Evolutionary conservation across 768 basidiomycete species (phyloP), one percentile per base, ranked within the genome.

Genomic region (Phaffia australis): DNA sequence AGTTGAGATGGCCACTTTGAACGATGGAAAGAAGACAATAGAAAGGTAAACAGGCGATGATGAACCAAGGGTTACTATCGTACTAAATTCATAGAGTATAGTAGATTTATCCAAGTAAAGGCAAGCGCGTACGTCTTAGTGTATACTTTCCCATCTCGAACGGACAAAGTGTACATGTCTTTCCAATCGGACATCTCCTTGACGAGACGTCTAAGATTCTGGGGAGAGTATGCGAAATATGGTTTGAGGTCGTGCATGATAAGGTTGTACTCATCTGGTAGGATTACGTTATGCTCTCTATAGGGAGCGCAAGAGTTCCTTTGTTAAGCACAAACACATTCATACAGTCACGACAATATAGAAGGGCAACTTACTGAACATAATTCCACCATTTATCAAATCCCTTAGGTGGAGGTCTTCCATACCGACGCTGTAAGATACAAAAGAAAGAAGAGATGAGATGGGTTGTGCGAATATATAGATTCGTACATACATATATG

Each of bases 341-440:
- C 35, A 42, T 42, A 42, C 11, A 11, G 11, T 42, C 35, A 11
- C 35, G 35, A 35, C 23, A 59, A 57, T 29, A 16, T 16, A 6
- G 63, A 25, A 30, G 29, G 23, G 23, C 2, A 9, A 72, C 74
- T 69, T 59, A 74, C 73, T 71, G 63, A 19, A 73, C 71, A 48
- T 72, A 73, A 25, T 55, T 54, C 73, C 73, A 75, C 74, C 74
- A 75, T 57, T 72, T 71, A 66, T 75, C 74, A 55, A 74, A 75
- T n/a, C 73, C 74, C 60, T 71, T 73, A 14, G 74, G 74, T 3
- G 74, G 74, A 19, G 57, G 46, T 46, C 66, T 57, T 0, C 70
- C 70, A 27, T 61, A 54, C 54, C 72, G 70, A 25, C 74, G 60
- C 56, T 70, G 35, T 5, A 42, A 11, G 35, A 42, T 42, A 11